These are phyloP conservation scores for Pyrus pyrifolia DNA, from an alignment of 306 rosid genomes.

Conservation along the genomic window DNA sequence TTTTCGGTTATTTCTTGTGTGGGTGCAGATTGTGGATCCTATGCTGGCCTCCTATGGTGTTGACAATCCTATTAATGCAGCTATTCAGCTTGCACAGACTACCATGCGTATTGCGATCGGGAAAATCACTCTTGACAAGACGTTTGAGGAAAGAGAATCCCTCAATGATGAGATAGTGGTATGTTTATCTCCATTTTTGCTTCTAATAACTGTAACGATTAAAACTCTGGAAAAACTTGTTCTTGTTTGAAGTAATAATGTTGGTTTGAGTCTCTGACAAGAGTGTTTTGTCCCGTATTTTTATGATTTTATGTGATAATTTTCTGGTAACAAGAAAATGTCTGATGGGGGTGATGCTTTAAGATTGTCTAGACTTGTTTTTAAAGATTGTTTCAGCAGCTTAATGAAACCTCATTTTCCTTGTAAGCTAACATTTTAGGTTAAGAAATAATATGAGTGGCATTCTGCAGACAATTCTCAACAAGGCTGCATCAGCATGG, in stretches of 20 bases:
- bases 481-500: conserved; percentile 82
- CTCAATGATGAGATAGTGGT: conserved; percentile 92
- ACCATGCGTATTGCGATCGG: conserved; percentile 97
- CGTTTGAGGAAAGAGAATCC: conserved; percentile 88
- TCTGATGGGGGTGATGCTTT: neutral
- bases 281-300: neutral
- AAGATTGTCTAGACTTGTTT: neutral
- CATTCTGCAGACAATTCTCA: conserved; percentile 68
- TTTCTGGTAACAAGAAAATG: neutral
- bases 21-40: conserved; percentile 83
- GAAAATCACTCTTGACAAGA: conserved; percentile 92
- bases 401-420: neutral
- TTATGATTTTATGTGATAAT: neutral
- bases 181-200: conserved; percentile 7
- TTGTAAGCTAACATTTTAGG: neutral
- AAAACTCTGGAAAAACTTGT: neutral
- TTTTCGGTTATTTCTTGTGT: neutral
- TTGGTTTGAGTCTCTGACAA: neutral
- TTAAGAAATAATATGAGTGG: conserved; percentile 8
- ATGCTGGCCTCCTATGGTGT: conserved; percentile 87
- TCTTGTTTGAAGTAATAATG: neutral
- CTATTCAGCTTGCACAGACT: conserved; percentile 93
- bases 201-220: neutral
- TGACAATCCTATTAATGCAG: conserved; percentile 77
- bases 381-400: neutral